phyloP scores from a whole-genome alignment of 202 grass and related monocot genomes.

The Brachypodium distachyon region DNA sequence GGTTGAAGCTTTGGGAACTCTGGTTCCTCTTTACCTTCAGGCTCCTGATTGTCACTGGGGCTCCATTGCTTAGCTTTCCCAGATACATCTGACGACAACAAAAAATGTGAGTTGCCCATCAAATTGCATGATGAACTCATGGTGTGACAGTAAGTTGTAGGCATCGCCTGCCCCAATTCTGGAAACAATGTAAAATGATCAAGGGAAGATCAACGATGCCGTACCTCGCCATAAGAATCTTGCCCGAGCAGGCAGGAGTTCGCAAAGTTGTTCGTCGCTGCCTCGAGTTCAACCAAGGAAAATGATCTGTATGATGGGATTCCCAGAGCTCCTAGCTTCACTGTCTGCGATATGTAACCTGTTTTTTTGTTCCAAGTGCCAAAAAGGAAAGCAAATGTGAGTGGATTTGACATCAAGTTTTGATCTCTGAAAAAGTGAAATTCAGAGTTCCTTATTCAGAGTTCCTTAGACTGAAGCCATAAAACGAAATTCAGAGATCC shows the following conservation, averaged over 20 bases:
- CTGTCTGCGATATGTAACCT: constrained; percentile 89
- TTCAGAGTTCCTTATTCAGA: not conserved
- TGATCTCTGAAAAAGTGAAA: not conserved
- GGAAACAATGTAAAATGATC: not conserved
- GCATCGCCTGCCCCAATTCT: not conserved
- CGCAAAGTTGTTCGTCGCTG: constrained; percentile 76
- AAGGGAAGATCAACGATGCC: not conserved
- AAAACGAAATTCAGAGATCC: not conserved
- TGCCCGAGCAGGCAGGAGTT: constrained; percentile 61
- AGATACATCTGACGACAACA: constrained; percentile 57
- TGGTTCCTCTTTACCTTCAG: constrained; percentile 77
- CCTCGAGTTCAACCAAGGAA: constrained; percentile 84
- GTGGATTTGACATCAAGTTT: not conserved
- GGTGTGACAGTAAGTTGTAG: not conserved
- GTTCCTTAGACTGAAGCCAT: not conserved
- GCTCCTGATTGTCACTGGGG: constrained; percentile 70
- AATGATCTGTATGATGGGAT: constrained; percentile 81
- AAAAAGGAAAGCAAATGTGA: not conserved
- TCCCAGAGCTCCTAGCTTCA: constrained; percentile 86
- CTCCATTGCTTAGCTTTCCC: constrained; percentile 70
- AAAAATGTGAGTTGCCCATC: not conserved
- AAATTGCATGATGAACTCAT: not conserved
- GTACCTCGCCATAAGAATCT: constrained; percentile 74
- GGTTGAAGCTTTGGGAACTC: constrained; percentile 55
- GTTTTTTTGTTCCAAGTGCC: constrained; percentile 16